Evolutionary conservation across 1,284 basidiomycete genomes (phyloP), one percentile per base, ranked within the genome.

Genomic region (Cryptococcus hybrid): DNA sequence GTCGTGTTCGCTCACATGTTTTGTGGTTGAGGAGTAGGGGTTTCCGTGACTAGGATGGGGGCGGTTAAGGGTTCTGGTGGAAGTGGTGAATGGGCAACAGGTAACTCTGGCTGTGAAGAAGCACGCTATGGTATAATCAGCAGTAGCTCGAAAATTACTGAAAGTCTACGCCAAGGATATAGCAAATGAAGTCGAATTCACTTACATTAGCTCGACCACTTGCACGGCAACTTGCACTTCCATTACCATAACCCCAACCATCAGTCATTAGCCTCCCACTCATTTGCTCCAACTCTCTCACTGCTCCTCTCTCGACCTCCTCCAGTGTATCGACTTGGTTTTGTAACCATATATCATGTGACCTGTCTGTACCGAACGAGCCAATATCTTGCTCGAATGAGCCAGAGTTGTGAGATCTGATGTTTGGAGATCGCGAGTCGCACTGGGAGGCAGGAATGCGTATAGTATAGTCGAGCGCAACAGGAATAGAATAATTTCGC

Each of bases 251-350:
- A 4, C 55, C 58, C 35, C 42, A 60, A 11, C 42, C 47, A 43
- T 60, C 52, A 44, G 47, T 34, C 40, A 48, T 18, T 12, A 57
- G 38, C 34, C 53, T 46, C 34, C 55, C 59, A 36, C 44, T 54
- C 12, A 60, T n/a, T 3, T 42, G 52, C 43, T 57, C 52, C 30
- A 60, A 44, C 37, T 57, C 59, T 15, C 49, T 35, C 35, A 55
- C 38, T 12, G 59, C 59, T 15, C 51, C 40, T 9, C 53, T 9
- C 49, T 60, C 59, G 3, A 55, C 49, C 36, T 42, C 40, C 15
- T 42, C 40, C 3, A 5, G 15, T 42, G 40, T 42, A 15, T 42
- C 40, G 12, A 42, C 11, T 12, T 42, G 40, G 1, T 42, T 15
- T 15, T 15, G 11, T 11, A 12, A 5, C 40, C 40, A 42, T 42